Evolutionary conservation across 2,329 filamentous ascomycete species (phyloP), one percentile per base, ranked within the genome.

Genomic region (Claviceps cyperi): DNA sequence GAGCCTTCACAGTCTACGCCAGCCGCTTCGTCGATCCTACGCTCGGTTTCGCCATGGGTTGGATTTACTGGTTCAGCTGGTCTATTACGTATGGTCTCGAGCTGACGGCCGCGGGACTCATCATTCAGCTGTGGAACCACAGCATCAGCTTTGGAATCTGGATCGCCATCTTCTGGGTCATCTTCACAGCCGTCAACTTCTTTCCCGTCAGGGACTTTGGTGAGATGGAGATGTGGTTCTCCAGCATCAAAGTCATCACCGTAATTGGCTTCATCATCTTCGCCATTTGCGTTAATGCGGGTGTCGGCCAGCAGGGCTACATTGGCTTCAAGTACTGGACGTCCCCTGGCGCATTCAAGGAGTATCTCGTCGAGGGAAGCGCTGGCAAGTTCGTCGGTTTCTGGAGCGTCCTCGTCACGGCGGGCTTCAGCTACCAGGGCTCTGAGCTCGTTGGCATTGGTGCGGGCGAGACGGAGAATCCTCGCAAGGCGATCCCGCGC

Each of bases 61-160:
- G 84, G 84, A 81, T 86, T 52, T 90, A 90, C 66, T 90, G 83
- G 81, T 88, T 88, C 60, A 81, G 76, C 38, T 90, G 82, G 83
- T 74, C 80, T 17, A 78, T 83, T 51, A 87, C 84, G 0, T 85
- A 78, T 56, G 83, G 83, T 0, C 74, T 88, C 8, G 84, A 90
- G 60, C 70, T 89, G 39, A 84, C 80, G 0, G 82, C 83, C 0
- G 80, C 83, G 1, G 84, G 83, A 5, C 69, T 88, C 46, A 84
- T 89, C 50, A 84, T 89, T 54, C 80, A 87, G 62, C 89, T 83
- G 64, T 89, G 84, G 85, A 72, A 80, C 50, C 54, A 69, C 1
- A 62, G 64, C 19, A 66, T 88, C 52, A 81, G 71, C 58, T 78
- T 86, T 50, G 84, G 75, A 52, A 81, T 89, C 55, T 86, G 83